These are phyloP conservation scores for Caulochytrium protostelioides DNA, from an alignment of 371 early-diverging fungal species.

Conservation along the genomic window DNA sequence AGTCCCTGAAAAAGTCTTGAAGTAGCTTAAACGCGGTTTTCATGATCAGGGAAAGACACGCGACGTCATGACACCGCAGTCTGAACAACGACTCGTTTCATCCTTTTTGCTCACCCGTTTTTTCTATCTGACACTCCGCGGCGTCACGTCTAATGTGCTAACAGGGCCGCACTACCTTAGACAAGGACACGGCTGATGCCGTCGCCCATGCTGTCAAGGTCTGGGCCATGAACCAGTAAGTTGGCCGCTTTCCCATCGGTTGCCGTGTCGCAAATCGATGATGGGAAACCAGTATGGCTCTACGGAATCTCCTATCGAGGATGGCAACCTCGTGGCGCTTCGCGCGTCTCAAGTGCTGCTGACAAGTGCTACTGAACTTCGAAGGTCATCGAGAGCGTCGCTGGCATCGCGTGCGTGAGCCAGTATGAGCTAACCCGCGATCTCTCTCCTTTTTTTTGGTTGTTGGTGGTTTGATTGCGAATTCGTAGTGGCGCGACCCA, in stretches of 20 bases:
- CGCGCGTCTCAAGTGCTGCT: too few species aligned
- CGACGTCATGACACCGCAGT: too few species aligned
- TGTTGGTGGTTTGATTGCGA: not conserved
- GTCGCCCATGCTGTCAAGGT: conserved; percentile 89
- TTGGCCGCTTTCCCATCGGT: not conserved
- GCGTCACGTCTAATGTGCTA: too few species aligned
- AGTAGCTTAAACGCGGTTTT: conserved; percentile 18
- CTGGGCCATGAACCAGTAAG: conserved; percentile 75
- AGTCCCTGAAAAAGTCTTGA: not conserved
- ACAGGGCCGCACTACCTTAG: conserved; percentile 67
- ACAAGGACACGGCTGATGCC: conserved; percentile 84
- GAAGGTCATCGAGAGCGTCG: too few species aligned
- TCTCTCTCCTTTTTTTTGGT: not conserved
- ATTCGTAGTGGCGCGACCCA: conserved; percentile 59
- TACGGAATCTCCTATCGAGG: not conserved
- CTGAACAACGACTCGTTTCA: too few species aligned
- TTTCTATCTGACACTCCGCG: too few species aligned
- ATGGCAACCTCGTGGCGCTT: too few species aligned
- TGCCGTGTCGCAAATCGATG: conserved; percentile 7
- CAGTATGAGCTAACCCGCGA: not conserved
- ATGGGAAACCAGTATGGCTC: too few species aligned
- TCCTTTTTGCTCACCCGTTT: too few species aligned
- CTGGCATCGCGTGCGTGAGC: too few species aligned
- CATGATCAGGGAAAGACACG: too few species aligned
- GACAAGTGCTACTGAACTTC: not conserved